Percentiles rank a stretch among this genome's conserved stretches.
phyloP scores from a whole-genome alignment of 2,329 filamentous ascomycete species.

The Scytalidium sp. region DNA sequence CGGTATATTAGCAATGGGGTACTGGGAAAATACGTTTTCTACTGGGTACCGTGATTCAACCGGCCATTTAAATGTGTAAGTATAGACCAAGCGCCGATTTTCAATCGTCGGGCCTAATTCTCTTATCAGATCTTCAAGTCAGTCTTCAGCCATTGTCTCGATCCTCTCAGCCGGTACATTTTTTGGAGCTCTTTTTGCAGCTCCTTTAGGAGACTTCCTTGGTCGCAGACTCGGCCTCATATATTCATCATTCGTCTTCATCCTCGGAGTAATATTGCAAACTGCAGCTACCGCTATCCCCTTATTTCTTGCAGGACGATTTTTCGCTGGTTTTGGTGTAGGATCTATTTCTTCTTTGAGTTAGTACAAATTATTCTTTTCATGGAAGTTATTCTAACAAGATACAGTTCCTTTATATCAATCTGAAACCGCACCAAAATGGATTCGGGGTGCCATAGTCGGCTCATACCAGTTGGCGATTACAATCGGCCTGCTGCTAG shows the following conservation, averaged over 20 bases:
- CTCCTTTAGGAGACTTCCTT: constrained; percentile 60
- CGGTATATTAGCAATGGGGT: constrained; percentile 56
- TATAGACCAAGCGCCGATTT: too few species aligned
- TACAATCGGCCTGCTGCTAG: constrained; percentile 66
- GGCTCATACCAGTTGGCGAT: constrained; percentile 69
- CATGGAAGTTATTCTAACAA: constrained; percentile 10
- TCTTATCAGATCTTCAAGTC: constrained; percentile 47
- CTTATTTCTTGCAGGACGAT: constrained; percentile 67
- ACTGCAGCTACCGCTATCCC: constrained; percentile 57
- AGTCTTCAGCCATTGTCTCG: constrained; percentile 65
- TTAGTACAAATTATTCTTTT: constrained; percentile 26
- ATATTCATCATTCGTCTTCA: constrained; percentile 59
- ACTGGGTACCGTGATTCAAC: constrained; percentile 45
- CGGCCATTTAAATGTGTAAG: constrained; percentile 43
- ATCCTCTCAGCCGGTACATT: constrained; percentile 79
- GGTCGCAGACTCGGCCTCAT: constrained; percentile 66
- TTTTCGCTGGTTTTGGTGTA: constrained; percentile 72
- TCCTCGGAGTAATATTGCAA: constrained; percentile 65
- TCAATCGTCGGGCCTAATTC: too few species aligned
- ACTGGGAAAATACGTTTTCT: constrained; percentile 49
- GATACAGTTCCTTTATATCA: constrained; percentile 64
- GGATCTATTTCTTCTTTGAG: constrained; percentile 68
- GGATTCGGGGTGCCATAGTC: constrained; percentile 70
- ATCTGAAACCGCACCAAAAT: constrained; percentile 68
- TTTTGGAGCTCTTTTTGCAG: constrained; percentile 64